Conservation (phyloP, 306 rosid species). For the Cyamopsis tetragonoloba region DNA sequence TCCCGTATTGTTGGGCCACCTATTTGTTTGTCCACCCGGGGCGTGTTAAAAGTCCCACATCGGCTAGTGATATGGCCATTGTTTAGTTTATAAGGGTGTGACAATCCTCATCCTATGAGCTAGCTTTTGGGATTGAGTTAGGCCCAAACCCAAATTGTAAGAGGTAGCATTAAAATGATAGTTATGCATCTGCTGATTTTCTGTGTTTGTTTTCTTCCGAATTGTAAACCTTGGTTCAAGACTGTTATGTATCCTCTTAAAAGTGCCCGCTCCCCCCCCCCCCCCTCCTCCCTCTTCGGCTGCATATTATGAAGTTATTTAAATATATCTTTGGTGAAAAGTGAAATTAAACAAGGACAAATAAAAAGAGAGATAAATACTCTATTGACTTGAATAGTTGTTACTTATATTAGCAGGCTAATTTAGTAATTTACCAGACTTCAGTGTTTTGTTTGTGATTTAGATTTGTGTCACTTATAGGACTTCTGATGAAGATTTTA, state of each 20-base stretch:
- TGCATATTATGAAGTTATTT: neutral
- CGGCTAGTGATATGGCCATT: too few relatives aligned
- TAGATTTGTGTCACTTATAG: conserved; percentile 35
- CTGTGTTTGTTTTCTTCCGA: neutral
- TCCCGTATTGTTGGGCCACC: too few relatives aligned
- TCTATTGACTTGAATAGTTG: neutral
- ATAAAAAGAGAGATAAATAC: neutral
- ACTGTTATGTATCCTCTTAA: neutral
- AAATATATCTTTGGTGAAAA: neutral
- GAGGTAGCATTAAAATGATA: neutral
- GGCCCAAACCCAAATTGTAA: too few relatives aligned
- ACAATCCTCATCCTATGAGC: too few relatives aligned
- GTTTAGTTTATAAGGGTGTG: too few relatives aligned
- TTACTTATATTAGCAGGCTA: neutral
- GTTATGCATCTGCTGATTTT: neutral
- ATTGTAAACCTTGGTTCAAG: neutral
- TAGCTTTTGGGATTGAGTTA: too few relatives aligned
- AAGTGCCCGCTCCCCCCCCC: conserved; percentile 5
- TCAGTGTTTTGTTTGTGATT: conserved; percentile 13
- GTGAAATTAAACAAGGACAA: neutral
- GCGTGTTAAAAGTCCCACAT: too few relatives aligned
- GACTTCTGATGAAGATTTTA: conserved; percentile 95
- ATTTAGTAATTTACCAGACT: conserved; percentile 5
- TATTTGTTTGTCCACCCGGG: too few relatives aligned
- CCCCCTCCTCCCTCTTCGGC: neutral